A percentile compares a stretch with the other conserved stretches of the same genome.
Evolutionary conservation across 345 rosid species (phyloP).

Genomic region (Firmiana major): DNA sequence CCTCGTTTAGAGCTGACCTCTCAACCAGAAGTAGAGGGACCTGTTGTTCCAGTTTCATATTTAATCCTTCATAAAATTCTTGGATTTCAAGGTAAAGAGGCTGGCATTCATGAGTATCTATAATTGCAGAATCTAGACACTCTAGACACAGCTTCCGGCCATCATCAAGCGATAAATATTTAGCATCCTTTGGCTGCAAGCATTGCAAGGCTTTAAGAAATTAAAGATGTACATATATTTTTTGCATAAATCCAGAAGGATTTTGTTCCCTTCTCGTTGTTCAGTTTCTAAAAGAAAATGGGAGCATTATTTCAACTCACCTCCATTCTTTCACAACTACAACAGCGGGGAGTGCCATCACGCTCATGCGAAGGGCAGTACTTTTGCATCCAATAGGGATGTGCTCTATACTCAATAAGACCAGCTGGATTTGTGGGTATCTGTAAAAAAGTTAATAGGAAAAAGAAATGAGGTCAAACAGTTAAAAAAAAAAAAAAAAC

Average conservation of each 20-base stretch:
- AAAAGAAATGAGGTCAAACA: background rate
- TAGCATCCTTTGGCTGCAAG: constrained; percentile 57
- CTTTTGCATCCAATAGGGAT: constrained; percentile 83
- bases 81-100: constrained; percentile 76
- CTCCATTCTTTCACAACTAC: constrained; percentile 85
- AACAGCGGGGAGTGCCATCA: constrained; percentile 76
- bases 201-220: constrained; percentile 14
- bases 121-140: constrained; percentile 77
- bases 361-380: constrained; percentile 94
- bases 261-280: background rate
- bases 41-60: constrained; percentile 76
- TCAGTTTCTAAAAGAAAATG: background rate
- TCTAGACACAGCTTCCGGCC: constrained; percentile 80
- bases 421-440: constrained; percentile 73
- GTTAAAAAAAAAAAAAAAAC: too few relatives aligned
- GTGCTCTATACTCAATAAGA: constrained; percentile 68
- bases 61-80: constrained; percentile 77
- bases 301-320: constrained; percentile 32
- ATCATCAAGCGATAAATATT: constrained; percentile 64
- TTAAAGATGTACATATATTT: background rate
- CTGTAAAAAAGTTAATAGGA: constrained; percentile 28
- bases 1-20: constrained; percentile 76
- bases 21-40: constrained; percentile 80
- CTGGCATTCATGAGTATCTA: constrained; percentile 82
- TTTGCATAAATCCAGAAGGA: background rate